These are phyloP conservation scores for Leishmania turanica DNA, from an alignment of 208 protist species.

Conservation along the genomic window DNA sequence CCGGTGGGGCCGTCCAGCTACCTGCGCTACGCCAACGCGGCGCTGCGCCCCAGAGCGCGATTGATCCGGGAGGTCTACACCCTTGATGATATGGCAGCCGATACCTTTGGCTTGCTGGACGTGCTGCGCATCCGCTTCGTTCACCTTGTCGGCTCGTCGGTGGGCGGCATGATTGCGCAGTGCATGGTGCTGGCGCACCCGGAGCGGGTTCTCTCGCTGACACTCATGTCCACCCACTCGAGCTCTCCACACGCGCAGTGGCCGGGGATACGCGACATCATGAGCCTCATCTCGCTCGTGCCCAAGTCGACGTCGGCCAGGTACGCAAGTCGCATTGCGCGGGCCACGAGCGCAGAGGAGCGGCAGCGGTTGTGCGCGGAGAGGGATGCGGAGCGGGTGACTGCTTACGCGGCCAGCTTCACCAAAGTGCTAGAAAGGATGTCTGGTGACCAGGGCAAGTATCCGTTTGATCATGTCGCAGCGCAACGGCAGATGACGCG, in stretches of 20 bases:
- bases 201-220: slow-evolving; percentile 46
- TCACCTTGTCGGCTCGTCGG: slow-evolving; percentile 71
- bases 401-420: slow-evolving; percentile 40
- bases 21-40: slow-evolving; percentile 29
- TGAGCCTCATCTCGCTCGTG: slow-evolving; percentile 39
- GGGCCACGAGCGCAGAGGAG: slow-evolving; percentile 31
- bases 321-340: slow-evolving; percentile 32
- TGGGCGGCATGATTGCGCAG: slow-evolving; percentile 80
- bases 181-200: slow-evolving; percentile 56
- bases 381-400: slow-evolving; percentile 35
- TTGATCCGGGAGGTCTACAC: slow-evolving; percentile 50
- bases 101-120: slow-evolving; percentile 63
- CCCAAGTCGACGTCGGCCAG: slow-evolving; percentile 38
- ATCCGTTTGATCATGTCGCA: slow-evolving; percentile 40
- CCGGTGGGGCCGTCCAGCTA: slow-evolving; percentile 10
- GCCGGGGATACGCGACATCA: slow-evolving; percentile 47
- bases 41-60: slow-evolving; percentile 37
- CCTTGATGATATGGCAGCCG: slow-evolving; percentile 62
- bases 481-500: slow-evolving; percentile 38
- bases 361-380: slow-evolving; percentile 26
- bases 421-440: slow-evolving; percentile 41
- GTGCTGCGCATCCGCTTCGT: slow-evolving; percentile 31
- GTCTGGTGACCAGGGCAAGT: slow-evolving; percentile 34
- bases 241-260: slow-evolving; percentile 29
- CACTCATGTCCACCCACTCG: slow-evolving; percentile 54